Evolutionary conservation across 768 basidiomycete genomes (phyloP), one percentile per base, ranked within the genome.

Genomic region (Dioszegia crocea): DNA sequence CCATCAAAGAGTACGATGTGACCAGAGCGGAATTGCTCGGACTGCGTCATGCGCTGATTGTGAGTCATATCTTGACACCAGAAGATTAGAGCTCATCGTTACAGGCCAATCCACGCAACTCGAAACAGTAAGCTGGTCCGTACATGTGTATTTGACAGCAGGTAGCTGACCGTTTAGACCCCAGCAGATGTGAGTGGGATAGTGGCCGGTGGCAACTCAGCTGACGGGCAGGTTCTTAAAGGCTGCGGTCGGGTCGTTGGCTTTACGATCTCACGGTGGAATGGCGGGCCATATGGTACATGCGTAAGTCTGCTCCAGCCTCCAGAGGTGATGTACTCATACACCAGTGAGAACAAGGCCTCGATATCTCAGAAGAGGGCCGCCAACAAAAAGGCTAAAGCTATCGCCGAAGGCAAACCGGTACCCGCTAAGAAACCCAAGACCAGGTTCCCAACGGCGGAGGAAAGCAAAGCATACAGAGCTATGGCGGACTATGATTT

Each of bases 1-100:
- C 67, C 3, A 56, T 63, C 14, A 39, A 26, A 9, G 38, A 54
- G 19, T 66, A 30, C 47, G 63, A 64, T 26, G 55, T 69, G 23
- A 64, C 54, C 23, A 62, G 62, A 26, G 62, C 62, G 9, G 57
- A 66, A 46, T 26, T 66, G 23, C 30, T 69, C 23, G 56, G 59
- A 26, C 29, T 69, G 26, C 64, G 58, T 30, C 62, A 63, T 24
- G 24, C 43, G 1, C 17, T 26, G 36, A 41, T 17, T 17, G 38
- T 41, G 33, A n/a, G n/a, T n/a, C 16, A 16, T 6, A 19, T 27
- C 11, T 17, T 14, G 16, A 17, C 10, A 9, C 21, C 8, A 12
- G 27, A 16, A 1, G 19, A 29, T 16, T 38, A 17, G 27, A 31
- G 27, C 19, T 51, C 10, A 27, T 27, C 11, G 24, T 1, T 11